phyloP scores from a whole-genome alignment of 306 rosid genomes.

The Ziziphus jujuba region DNA sequence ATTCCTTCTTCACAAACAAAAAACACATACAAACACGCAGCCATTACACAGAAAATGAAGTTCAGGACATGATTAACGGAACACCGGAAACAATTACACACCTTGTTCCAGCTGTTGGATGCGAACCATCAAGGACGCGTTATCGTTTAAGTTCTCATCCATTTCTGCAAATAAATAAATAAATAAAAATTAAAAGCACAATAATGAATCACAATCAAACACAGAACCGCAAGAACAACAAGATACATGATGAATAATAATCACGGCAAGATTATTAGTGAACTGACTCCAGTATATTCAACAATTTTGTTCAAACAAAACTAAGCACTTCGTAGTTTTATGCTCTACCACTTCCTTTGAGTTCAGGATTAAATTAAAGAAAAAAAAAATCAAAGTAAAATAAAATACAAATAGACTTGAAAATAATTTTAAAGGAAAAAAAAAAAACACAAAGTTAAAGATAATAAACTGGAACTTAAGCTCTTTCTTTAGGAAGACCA shows the following conservation, averaged over 20 bases:
- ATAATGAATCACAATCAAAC: not conserved
- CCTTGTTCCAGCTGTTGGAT: slow-evolving; percentile 80
- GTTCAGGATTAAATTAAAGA: too few relatives aligned
- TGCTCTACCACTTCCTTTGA: too few relatives aligned
- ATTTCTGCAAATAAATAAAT: slow-evolving; percentile 7
- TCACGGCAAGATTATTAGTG: too few relatives aligned
- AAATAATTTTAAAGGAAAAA: too few relatives aligned
- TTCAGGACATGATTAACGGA: not conserved
- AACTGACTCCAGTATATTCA: too few relatives aligned
- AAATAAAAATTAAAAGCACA: slow-evolving; percentile 13
- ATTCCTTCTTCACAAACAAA: not conserved
- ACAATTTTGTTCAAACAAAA: too few relatives aligned
- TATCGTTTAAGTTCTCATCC: slow-evolving; percentile 31
- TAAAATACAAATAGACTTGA: too few relatives aligned
- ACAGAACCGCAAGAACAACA: not conserved
- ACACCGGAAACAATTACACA: slow-evolving; percentile 25
- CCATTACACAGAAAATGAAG: slow-evolving; percentile 12
- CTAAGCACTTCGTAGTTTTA: too few relatives aligned
- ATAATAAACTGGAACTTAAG: too few relatives aligned
- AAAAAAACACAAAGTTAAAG: too few relatives aligned
- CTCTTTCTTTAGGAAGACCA: too few relatives aligned
- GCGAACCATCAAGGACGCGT: slow-evolving; percentile 51
- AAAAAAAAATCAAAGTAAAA: too few relatives aligned
- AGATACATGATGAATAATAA: not conserved
- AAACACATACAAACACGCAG: not conserved